Base-by-base conservation (phyloP, 768 basidiomycete genomes). In the Russula lepida region DNA sequence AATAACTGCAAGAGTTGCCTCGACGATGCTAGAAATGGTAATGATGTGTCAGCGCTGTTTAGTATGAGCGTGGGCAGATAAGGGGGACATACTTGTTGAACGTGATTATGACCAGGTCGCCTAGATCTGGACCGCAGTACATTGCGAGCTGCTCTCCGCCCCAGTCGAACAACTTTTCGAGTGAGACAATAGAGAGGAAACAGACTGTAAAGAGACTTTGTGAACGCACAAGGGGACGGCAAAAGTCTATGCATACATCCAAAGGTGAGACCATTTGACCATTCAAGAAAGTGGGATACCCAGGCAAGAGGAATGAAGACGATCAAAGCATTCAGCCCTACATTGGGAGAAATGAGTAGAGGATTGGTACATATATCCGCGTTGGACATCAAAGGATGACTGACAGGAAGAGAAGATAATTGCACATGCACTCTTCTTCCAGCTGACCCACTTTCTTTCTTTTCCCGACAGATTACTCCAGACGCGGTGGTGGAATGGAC, bases 1-100 rank as follows among this genome's bases (percentile, higher is more conserved):
- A 58, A 88, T 80, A 54, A 89, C 84, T 0, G 85, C 85, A 6
- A 90, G 73, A 0, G 85, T 84, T 0, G 81, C 87, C 72, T 90
- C 88, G 1, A 90, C 85, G 8, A 81, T 74, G 68, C 86, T 88
- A n/a, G n/a, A n/a, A n/a, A n/a, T n/a, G 58, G 4, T 27, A 19
- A 44, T 51, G 17, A 33, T 25, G 50, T 49, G 56, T 35, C 43
- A 56, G 53, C 37, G 15, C 9, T n/a, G 33, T 25, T 4, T 3
- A 44, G 27, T 21, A n/a, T n/a, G n/a, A n/a, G n/a, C 3, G 33
- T 17, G 15, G 12, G 2, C 11, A 13, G 12, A 50, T 13, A 27
- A 13, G 15, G 6, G n/a, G 19, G 19, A 49, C 78, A 47, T 54
- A 85, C 85, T 88, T 88, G 72, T 84, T 84, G 43, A 87, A 69